Conservation (phyloP, 2,329 filamentous ascomycete species). For the Botryotinia calthae region DNA sequence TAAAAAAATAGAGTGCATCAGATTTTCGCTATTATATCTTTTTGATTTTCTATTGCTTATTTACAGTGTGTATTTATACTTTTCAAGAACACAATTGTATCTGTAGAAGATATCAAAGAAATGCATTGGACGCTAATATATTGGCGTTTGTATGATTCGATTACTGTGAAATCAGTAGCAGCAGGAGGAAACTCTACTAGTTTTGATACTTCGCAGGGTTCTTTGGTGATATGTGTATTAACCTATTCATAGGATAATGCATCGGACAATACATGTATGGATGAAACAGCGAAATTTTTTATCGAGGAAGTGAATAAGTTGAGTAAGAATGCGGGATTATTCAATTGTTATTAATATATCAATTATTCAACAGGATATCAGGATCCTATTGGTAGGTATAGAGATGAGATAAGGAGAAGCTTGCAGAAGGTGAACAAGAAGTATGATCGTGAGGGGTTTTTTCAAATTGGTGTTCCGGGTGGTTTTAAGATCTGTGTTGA, state of each 20-base stretch:
- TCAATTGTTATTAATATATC: background rate
- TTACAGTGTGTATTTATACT: background rate
- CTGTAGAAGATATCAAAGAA: background rate
- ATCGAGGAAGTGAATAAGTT: background rate
- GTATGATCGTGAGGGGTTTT: constrained; percentile 15
- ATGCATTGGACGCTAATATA: background rate
- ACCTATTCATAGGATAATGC: background rate
- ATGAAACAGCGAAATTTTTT: background rate
- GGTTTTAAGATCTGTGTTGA: constrained; percentile 2
- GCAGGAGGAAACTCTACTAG: background rate
- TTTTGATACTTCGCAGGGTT: background rate
- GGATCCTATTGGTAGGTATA: background rate
- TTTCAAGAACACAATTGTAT: background rate
- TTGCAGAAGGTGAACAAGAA: constrained; percentile 12
- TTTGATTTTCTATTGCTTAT: background rate
- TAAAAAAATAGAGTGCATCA: background rate
- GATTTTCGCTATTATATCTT: background rate
- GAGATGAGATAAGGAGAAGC: background rate
- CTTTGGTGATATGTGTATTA: background rate
- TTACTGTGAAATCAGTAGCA: background rate
- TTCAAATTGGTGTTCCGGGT: background rate
- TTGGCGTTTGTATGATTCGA: background rate
- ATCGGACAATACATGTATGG: background rate
- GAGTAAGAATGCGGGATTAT: background rate
- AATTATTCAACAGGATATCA: background rate